Evolutionary conservation across 257 asterid species (phyloP).

Genomic region (Coffea eugenioides): DNA sequence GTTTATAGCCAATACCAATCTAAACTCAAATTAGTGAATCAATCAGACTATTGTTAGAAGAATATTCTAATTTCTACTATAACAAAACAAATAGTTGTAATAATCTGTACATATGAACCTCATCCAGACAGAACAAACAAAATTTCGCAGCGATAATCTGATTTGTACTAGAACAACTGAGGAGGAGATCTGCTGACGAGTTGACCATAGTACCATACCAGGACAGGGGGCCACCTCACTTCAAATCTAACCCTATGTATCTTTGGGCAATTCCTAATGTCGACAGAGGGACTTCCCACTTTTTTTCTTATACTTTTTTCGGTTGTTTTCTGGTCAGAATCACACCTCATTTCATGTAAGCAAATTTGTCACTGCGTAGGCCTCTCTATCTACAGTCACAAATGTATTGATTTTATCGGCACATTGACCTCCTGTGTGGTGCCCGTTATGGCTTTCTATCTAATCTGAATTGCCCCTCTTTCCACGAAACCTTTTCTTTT

Average conservation of each 20-base stretch:
- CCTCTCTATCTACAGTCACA: background rate
- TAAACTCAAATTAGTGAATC: too few species aligned
- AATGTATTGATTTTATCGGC: background rate
- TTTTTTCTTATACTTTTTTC: background rate
- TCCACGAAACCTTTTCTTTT: background rate
- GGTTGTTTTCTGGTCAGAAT: conserved; percentile 15
- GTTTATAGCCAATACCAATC: background rate
- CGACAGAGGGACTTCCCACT: conserved; percentile 1
- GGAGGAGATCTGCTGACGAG: conserved; percentile 1
- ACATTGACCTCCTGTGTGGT: background rate
- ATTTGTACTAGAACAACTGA: background rate
- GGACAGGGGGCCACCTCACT: conserved; percentile 9
- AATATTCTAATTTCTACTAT: too few species aligned
- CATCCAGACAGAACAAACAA: background rate
- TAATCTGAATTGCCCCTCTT: background rate
- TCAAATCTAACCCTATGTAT: conserved; percentile 9
- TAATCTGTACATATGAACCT: background rate
- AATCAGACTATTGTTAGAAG: too few species aligned
- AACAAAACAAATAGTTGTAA: too few species aligned
- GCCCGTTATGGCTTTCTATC: background rate
- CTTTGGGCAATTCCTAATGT: background rate
- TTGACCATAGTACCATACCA: conserved; percentile 2
- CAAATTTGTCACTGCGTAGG: background rate
- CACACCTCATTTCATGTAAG: conserved; percentile 13
- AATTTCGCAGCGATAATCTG: background rate